A percentile compares a stretch with the other conserved stretches of the same genome.
phyloP scores from a whole-genome alignment of 495 filamentous ascomycete species.

The Clohesyomyces aquaticus region DNA sequence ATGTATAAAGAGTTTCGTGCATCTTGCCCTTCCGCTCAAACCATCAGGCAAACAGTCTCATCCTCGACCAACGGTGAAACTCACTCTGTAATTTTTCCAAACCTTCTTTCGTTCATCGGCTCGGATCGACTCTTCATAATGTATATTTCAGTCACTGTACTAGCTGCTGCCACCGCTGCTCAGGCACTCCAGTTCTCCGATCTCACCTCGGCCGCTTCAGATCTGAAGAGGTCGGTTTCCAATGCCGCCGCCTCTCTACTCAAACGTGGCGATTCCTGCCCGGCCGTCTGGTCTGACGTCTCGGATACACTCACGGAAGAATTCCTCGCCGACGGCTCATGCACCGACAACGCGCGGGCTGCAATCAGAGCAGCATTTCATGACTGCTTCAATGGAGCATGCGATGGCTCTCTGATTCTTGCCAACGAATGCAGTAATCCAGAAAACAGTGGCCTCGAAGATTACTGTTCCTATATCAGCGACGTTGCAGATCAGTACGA shows the following conservation, averaged over 20 bases:
- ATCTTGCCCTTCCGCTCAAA: not conserved
- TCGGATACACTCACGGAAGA: conserved; percentile 26
- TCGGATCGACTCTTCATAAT: conserved; percentile 12
- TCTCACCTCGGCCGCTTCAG: conserved; percentile 9
- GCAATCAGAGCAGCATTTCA: conserved; percentile 42
- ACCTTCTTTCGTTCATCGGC: not conserved
- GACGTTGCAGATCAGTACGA: conserved; percentile 11
- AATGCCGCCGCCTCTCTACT: conserved; percentile 1
- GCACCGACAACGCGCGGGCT: conserved; percentile 40
- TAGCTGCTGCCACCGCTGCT: conserved; percentile 20
- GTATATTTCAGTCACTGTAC: conserved; percentile 35
- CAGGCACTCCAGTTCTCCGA: conserved; percentile 31
- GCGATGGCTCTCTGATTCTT: conserved; percentile 42
- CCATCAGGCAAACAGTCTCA: not conserved
- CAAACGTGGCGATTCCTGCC: conserved; percentile 21
- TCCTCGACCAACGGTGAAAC: not conserved
- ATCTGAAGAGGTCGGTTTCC: conserved; percentile 12
- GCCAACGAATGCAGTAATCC: conserved; percentile 33
- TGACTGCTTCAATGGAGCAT: conserved; percentile 42
- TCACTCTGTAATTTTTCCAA: conserved; percentile 1
- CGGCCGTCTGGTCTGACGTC: conserved; percentile 37
- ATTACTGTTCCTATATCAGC: conserved; percentile 20
- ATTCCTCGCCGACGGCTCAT: conserved; percentile 37
- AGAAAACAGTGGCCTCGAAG: conserved; percentile 34
- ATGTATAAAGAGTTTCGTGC: not conserved